Conservation (phyloP, 2,329 filamentous ascomycete species). For the Colletotrichum sp. region DNA sequence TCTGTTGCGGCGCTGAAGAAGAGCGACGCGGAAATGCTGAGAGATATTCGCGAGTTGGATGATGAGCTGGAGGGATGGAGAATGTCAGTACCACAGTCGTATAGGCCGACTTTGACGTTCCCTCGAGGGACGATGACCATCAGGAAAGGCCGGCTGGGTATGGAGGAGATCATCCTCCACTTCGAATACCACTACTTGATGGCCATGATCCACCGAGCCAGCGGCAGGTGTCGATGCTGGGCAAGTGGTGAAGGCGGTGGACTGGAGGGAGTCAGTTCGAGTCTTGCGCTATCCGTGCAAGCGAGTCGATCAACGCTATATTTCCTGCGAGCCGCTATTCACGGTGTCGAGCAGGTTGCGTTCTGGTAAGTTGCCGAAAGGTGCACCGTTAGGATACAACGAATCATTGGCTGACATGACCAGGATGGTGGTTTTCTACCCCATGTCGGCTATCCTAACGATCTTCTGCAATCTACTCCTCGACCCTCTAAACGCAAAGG, state of each 20-base stretch:
- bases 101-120: constrained; percentile 53
- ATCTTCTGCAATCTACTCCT: constrained; percentile 61
- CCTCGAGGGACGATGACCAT: constrained; percentile 29
- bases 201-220: constrained; percentile 60
- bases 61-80: constrained; percentile 62
- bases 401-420: background rate
- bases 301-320: constrained; percentile 60
- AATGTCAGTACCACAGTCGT: constrained; percentile 46
- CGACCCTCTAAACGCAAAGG: constrained; percentile 47
- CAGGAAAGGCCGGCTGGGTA: constrained; percentile 37
- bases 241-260: constrained; percentile 25
- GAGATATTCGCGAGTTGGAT: constrained; percentile 60
- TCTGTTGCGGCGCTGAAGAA: constrained; percentile 52
- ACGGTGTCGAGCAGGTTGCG: constrained; percentile 47
- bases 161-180: constrained; percentile 52
- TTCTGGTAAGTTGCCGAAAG: constrained; percentile 48
- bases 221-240: constrained; percentile 53
- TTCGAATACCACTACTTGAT: constrained; percentile 62
- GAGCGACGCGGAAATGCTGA: constrained; percentile 58
- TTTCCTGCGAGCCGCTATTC: constrained; percentile 47
- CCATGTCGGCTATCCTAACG: constrained; percentile 56
- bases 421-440: constrained; percentile 63
- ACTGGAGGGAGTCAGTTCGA: constrained; percentile 51
- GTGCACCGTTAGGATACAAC: background rate
- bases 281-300: constrained; percentile 57